Percentiles rank a stretch among this genome's conserved stretches.
These are phyloP conservation scores for Globisporangium spiculum DNA, from an alignment of 352 stramenopile genomes.

Conservation along the genomic window DNA sequence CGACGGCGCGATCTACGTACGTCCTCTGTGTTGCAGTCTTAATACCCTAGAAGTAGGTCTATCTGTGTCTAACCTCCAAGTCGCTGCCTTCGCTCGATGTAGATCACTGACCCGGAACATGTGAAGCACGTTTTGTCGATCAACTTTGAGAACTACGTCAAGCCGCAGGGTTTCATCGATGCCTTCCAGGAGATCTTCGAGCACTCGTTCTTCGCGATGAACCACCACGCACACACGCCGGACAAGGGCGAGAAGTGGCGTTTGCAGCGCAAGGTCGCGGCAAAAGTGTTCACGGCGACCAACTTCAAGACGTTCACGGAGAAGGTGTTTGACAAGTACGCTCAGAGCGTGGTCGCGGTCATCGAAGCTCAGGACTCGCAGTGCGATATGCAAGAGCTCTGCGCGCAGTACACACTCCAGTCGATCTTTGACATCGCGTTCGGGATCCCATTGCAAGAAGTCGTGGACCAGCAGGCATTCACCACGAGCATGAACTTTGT, in stretches of 20 bases:
- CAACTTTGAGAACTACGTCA: conserved; percentile 73
- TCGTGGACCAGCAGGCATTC: conserved; percentile 32
- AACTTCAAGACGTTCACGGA: conserved; percentile 54
- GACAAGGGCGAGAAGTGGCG: conserved; percentile 63
- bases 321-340: conserved; percentile 48
- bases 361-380: conserved; percentile 8
- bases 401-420: conserved; percentile 46
- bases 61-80: background rate
- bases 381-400: conserved; percentile 58
- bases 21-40: background rate
- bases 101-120: conserved; percentile 57
- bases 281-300: conserved; percentile 81
- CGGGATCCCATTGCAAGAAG: conserved; percentile 32
- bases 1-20: conserved; percentile 57
- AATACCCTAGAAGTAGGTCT: background rate
- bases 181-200: conserved; percentile 65
- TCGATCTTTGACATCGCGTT: conserved; percentile 67
- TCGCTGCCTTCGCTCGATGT: background rate
- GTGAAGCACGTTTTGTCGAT: conserved; percentile 66
- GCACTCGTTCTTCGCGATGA: conserved; percentile 73
- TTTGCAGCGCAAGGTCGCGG: conserved; percentile 78
- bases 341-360: conserved; percentile 20
- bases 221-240: conserved; percentile 39
- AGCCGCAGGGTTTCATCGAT: conserved; percentile 65
- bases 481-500: conserved; percentile 51